Conservation (phyloP, 1,139 yeast genomes). For the Hyphopichia fennica region DNA sequence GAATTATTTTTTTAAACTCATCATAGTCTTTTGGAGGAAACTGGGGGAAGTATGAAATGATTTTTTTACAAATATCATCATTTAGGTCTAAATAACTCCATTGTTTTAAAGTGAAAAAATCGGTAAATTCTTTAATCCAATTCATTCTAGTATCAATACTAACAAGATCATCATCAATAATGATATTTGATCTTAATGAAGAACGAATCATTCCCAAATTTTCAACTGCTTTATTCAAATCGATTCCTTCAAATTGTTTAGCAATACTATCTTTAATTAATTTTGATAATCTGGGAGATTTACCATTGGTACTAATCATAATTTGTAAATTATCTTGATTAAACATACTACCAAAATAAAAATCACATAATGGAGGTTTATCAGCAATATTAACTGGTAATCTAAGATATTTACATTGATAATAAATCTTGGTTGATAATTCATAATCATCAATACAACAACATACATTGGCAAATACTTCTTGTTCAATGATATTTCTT, state of each 20-base stretch:
- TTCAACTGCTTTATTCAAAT: constrained; percentile 59
- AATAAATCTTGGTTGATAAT: constrained; percentile 58
- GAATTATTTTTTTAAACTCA: constrained; percentile 18
- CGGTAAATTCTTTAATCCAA: constrained; percentile 71
- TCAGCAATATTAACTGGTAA: constrained; percentile 84
- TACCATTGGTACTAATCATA: constrained; percentile 83
- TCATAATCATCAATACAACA: constrained; percentile 77
- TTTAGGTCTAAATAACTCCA: constrained; percentile 50
- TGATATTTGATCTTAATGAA: constrained; percentile 44
- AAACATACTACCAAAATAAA: constrained; percentile 80
- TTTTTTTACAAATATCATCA: constrained; percentile 22
- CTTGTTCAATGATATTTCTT: constrained; percentile 27
- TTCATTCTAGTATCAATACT: constrained; percentile 67
- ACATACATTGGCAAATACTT: constrained; percentile 62
- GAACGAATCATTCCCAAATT: constrained; percentile 62
- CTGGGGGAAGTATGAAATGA: constrained; percentile 38
- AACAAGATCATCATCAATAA: constrained; percentile 41
- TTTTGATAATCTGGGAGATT: constrained; percentile 74
- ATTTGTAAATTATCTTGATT: constrained; percentile 77
- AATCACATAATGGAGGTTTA: constrained; percentile 80
- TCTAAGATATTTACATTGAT: constrained; percentile 52
- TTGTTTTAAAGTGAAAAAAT: constrained; percentile 54
- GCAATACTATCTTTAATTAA: constrained; percentile 62
- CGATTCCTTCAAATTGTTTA: constrained; percentile 39
- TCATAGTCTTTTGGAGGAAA: constrained; percentile 41